Evolutionary conservation across 1,284 basidiomycete genomes (phyloP).

Genomic region (Cutaneotrichosporon sp.): DNA sequence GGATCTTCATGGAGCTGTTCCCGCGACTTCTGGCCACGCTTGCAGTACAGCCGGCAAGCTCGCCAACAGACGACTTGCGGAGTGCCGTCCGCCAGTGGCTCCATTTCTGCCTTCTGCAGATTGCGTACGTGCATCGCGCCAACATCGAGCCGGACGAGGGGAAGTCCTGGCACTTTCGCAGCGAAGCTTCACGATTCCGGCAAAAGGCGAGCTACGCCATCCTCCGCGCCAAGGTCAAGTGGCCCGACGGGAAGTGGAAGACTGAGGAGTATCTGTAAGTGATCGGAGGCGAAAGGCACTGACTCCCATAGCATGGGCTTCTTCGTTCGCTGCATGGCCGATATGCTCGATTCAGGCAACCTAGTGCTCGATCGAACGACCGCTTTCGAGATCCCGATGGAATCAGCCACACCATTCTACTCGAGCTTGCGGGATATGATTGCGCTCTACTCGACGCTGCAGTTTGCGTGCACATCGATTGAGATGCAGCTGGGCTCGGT

Average conservation of each 20-base stretch:
- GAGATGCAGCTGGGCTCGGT: not conserved
- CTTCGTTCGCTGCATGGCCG: conserved; percentile 24
- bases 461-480: conserved; percentile 12
- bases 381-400: conserved; percentile 9
- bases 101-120: conserved; percentile 15
- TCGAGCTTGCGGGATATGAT: conserved; percentile 19
- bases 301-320: conserved; percentile 17
- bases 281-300: too few species aligned
- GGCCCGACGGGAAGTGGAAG: conserved; percentile 14
- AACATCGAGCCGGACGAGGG: conserved; percentile 17
- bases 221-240: conserved; percentile 16
- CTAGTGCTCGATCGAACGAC: conserved; percentile 14
- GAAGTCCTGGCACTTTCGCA: conserved; percentile 7
- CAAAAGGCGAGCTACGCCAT: conserved; percentile 17
- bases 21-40: conserved; percentile 16
- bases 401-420: conserved; percentile 9
- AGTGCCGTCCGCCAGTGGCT: conserved; percentile 13
- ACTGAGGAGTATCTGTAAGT: conserved; percentile 22
- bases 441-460: conserved; percentile 15
- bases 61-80: conserved; percentile 4
- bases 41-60: not conserved
- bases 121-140: conserved; percentile 20
- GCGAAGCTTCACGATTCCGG: conserved; percentile 7
- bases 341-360: conserved; percentile 17
- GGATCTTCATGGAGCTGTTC: conserved; percentile 22